Evolutionary conservation across 2,329 filamentous ascomycete genomes (phyloP).

Genomic region (Raffaelea deltoideospora): DNA sequence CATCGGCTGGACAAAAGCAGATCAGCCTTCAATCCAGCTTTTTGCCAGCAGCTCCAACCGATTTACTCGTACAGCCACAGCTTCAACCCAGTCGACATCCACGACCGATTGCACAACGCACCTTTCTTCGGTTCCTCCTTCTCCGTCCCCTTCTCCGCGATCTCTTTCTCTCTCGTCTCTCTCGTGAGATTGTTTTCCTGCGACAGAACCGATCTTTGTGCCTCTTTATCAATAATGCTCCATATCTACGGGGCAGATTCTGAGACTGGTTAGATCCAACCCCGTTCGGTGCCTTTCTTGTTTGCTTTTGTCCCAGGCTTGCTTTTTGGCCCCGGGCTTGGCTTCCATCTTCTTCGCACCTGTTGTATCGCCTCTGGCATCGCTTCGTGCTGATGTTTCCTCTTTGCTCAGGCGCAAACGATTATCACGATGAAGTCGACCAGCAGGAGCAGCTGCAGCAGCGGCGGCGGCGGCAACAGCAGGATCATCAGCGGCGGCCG

Average conservation of each 20-base stretch:
- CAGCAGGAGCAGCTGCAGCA: constrained; percentile 9
- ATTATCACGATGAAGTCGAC: constrained; percentile 18
- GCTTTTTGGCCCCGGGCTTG: too few relatives aligned
- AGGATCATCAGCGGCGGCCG: neutral
- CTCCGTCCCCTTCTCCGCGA: neutral
- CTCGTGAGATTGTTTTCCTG: too few relatives aligned
- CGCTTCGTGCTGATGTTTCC: neutral
- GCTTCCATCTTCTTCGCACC: too few relatives aligned
- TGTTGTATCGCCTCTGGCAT: too few relatives aligned
- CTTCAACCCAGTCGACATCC: too few relatives aligned
- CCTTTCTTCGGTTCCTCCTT: neutral
- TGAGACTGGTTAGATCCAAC: constrained; percentile 23
- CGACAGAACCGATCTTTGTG: too few relatives aligned
- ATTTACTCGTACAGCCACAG: too few relatives aligned
- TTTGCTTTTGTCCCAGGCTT: neutral
- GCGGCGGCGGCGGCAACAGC: constrained; percentile 9
- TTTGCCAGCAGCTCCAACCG: too few relatives aligned
- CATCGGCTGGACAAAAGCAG: too few relatives aligned
- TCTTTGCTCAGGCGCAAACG: constrained; percentile 22
- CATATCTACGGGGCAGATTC: constrained; percentile 24
- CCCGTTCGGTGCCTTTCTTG: neutral
- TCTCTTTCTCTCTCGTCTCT: too few relatives aligned
- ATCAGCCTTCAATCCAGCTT: too few relatives aligned
- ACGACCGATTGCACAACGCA: too few relatives aligned
- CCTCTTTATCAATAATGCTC: constrained; percentile 27